Percentiles rank a stretch among this genome's conserved stretches.
phyloP scores from a whole-genome alignment of 163 green algal genomes.

The Scenedesmus sp. region DNA sequence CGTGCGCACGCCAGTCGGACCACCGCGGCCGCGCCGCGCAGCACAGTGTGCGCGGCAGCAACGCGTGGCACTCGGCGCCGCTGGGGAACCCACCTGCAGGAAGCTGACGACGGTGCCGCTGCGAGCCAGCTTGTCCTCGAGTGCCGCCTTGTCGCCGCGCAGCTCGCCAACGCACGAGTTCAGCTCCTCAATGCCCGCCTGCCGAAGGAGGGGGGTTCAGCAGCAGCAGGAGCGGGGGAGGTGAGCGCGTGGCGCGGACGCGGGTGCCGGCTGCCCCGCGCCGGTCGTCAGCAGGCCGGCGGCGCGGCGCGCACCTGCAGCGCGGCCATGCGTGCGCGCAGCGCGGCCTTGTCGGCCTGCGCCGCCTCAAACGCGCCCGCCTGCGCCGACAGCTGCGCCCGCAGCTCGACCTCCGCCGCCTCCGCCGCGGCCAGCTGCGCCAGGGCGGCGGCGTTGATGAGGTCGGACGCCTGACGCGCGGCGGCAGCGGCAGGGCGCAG shows the following conservation, averaged over 20 bases:
- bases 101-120: constrained; percentile 17
- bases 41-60: background rate
- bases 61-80: background rate
- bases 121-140: constrained; percentile 24
- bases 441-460: constrained; percentile 37
- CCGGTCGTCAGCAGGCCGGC: no score
- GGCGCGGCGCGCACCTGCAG: constrained; percentile 18
- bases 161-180: constrained; percentile 8
- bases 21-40: background rate
- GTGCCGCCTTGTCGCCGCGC: background rate
- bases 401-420: constrained; percentile 7
- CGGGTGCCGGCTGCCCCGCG: no score
- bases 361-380: constrained; percentile 25
- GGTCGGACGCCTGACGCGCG: constrained; percentile 13
- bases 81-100: constrained; percentile 25
- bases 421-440: constrained; percentile 39
- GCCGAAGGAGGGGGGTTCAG: background rate
- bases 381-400: background rate
- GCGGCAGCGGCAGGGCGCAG: background rate
- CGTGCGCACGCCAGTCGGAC: no score
- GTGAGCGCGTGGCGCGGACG: no score
- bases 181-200: constrained; percentile 40
- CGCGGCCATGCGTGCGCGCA: constrained; percentile 1
- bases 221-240: no score
- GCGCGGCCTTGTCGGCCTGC: constrained; percentile 27